phyloP scores from a whole-genome alignment of 306 rosid species.

The Prunus davidiana region DNA sequence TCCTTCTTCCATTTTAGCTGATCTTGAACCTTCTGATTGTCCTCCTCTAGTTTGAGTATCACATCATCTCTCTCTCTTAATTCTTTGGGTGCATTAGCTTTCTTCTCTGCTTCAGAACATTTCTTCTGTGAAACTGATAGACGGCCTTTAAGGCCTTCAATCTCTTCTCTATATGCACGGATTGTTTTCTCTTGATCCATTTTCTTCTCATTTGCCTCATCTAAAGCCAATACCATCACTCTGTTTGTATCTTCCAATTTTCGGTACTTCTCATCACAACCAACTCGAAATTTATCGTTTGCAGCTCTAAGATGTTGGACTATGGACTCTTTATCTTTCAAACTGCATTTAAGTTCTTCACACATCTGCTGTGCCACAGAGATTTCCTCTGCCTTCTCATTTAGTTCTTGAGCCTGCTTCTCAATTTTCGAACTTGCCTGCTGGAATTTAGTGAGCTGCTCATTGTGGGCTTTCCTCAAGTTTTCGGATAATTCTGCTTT shows the following conservation, averaged over 20 bases:
- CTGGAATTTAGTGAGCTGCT: constrained; percentile 38
- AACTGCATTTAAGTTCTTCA: constrained; percentile 41
- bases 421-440: constrained; percentile 53
- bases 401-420: constrained; percentile 51
- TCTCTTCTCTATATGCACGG: constrained; percentile 44
- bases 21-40: constrained; percentile 52
- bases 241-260: constrained; percentile 47
- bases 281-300: constrained; percentile 50
- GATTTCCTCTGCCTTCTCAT: constrained; percentile 43
- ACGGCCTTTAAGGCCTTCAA: constrained; percentile 46
- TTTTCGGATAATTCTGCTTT: constrained; percentile 46
- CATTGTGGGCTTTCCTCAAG: constrained; percentile 55
- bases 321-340: constrained; percentile 45
- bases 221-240: constrained; percentile 49
- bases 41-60: constrained; percentile 46
- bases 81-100: constrained; percentile 37
- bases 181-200: constrained; percentile 46
- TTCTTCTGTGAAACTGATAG: constrained; percentile 49
- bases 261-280: constrained; percentile 39
- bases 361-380: constrained; percentile 18
- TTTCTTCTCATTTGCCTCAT: constrained; percentile 54
- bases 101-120: constrained; percentile 38
- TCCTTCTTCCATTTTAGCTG: constrained; percentile 82
- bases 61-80: constrained; percentile 45
- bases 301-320: constrained; percentile 54